Base-by-base conservation (phyloP, 169 alveolate species). In the Babesia caballi region DNA sequence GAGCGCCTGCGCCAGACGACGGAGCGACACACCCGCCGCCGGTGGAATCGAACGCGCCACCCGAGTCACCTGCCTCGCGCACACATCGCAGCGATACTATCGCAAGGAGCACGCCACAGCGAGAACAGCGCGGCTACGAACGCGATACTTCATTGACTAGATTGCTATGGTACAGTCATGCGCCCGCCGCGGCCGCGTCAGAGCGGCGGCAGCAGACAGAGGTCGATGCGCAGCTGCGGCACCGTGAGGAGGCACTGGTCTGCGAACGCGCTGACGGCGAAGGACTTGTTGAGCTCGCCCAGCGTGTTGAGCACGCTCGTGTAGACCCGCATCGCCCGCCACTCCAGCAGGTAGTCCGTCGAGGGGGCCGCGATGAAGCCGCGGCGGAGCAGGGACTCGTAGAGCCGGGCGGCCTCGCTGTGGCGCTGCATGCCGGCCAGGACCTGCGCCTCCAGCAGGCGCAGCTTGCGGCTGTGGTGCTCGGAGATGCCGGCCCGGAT, bases 311-410 rank as follows among this genome's bases (percentile, higher is more conserved):
- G 85, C 28, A 70, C 65, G 11, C 35, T 30, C 8, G 85, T 36
- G 57, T 51, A 75, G 15, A 70, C 85, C 36, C 49, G 23, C 53
- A 75, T 61, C 17, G 78, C 47, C 25, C 36, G 30, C 27, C 28
- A 47, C 52, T 75, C 85, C 63, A 75, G 21, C 23, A 61, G 52
- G 54, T 61, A 75, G 35, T 75, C 85, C 19, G 85, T 75, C 19
- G 58, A 46, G 41, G 61, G 49, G 32, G 54, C 35, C n/a, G 63
- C 50, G 32, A 28, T 66, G 66, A 63, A 47, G n/a, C 56, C 65
- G 23, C 42, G 33, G 35, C 78, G 57, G 35, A 61, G 78, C 33
- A 65, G 33, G 14, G 52, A 23, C 17, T 57, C 73, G 38, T 25
- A 53, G 8, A 65, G 52, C 28, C 44, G 44, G 6, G 72, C 85